Evolutionary conservation across 2,329 filamentous ascomycete species (phyloP).

Genomic region (Colletotrichum kahawae): DNA sequence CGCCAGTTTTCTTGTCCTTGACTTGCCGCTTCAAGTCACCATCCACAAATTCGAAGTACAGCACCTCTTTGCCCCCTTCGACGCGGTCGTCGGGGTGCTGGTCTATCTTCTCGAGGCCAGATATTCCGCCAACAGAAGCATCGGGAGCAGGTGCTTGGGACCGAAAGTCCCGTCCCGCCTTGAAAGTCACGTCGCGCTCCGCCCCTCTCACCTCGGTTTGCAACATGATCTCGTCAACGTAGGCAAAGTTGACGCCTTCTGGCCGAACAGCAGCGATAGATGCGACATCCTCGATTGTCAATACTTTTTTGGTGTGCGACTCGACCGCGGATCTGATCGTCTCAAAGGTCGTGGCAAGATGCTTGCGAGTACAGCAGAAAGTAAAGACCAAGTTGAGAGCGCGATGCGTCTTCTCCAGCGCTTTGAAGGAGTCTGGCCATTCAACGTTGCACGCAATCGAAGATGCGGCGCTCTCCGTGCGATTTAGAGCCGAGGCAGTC

Average conservation of each 20-base stretch:
- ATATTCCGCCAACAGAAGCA: constrained; percentile 61
- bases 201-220: constrained; percentile 79
- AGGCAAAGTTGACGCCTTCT: constrained; percentile 79
- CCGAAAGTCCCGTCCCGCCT: constrained; percentile 58
- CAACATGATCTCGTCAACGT: constrained; percentile 83
- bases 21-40: constrained; percentile 87
- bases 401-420: constrained; percentile 76
- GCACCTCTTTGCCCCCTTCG: constrained; percentile 64
- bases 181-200: constrained; percentile 68
- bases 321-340: constrained; percentile 87
- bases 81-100: constrained; percentile 29
- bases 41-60: constrained; percentile 93
- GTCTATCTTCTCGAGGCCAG: constrained; percentile 51
- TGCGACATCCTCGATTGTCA: constrained; percentile 81
- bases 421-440: constrained; percentile 80
- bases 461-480: constrained; percentile 6
- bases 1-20: constrained; percentile 72
- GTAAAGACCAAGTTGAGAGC: constrained; percentile 94
- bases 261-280: constrained; percentile 81
- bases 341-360: constrained; percentile 89
- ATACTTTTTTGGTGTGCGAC: constrained; percentile 73
- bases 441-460: constrained; percentile 41
- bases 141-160: constrained; percentile 56
- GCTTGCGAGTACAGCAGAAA: constrained; percentile 91
- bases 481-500: constrained; percentile 12